phyloP scores from a whole-genome alignment of 495 filamentous ascomycete genomes.

The Viridothelium virens region DNA sequence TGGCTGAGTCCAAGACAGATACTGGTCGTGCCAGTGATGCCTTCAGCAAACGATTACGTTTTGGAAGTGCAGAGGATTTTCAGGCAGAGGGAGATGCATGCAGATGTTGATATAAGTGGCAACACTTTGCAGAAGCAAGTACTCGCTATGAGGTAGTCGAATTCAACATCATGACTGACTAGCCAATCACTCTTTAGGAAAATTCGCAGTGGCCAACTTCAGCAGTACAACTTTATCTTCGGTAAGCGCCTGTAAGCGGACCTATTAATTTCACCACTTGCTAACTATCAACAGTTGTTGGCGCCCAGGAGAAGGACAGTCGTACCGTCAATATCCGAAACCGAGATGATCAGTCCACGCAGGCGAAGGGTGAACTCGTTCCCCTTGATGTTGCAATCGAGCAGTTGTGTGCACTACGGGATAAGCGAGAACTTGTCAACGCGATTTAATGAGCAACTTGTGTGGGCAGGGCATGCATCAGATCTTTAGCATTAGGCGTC shows the following conservation, averaged over 20 bases:
- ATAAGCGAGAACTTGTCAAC: conserved; percentile 33
- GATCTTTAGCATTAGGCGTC: too few species aligned
- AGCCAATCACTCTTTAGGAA: conserved; percentile 39
- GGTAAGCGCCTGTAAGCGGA: conserved; percentile 41
- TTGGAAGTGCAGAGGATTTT: conserved; percentile 66
- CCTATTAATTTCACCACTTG: background rate
- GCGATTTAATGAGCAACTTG: background rate
- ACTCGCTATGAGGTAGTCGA: too few species aligned
- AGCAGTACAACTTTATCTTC: conserved; percentile 88
- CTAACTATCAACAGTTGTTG: conserved; percentile 55
- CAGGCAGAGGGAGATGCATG: conserved; percentile 57
- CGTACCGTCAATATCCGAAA: conserved; percentile 83
- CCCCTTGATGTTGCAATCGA: conserved; percentile 66
- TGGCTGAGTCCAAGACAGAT: conserved; percentile 93
- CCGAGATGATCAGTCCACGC: conserved; percentile 75
- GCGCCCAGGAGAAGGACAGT: conserved; percentile 68
- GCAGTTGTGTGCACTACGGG: conserved; percentile 63
- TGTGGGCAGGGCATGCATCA: too few species aligned
- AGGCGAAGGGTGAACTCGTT: conserved; percentile 64
- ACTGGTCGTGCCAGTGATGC: conserved; percentile 85
- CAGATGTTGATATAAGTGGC: conserved; percentile 77
- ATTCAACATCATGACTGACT: too few species aligned
- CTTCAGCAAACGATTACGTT: conserved; percentile 73
- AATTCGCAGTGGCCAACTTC: conserved; percentile 77
- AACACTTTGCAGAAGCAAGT: conserved; percentile 79